Base-by-base conservation (phyloP, 495 filamentous ascomycete genomes). In the Trichoderma orchidacearum region DNA sequence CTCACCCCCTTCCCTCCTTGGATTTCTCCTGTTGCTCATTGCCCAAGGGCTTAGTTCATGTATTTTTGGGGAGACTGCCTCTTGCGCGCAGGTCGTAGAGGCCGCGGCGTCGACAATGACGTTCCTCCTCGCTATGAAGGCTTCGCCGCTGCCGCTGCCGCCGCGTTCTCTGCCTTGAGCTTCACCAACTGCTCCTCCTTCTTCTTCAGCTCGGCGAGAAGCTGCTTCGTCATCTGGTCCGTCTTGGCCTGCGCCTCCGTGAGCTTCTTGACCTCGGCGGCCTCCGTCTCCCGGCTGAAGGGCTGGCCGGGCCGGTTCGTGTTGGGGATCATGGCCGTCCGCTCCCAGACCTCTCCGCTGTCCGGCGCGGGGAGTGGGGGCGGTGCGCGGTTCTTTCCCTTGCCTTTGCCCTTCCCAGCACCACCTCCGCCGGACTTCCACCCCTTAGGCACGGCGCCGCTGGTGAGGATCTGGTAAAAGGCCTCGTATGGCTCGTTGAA, bases 401-500 rank as follows among this genome's bases (percentile, higher is more conserved):
- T 70, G 8, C 64, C 64, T 34, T 70, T 68, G 51, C 69, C 66
- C 56, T 75, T 66, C 54, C 73, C 73, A 28, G 68, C 68, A 36
- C 75, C 73, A 73, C 66, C 65, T 74, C 25, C 62, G 52, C 59
- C 54, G 11, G 64, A 53, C 5, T 59, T 53, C n/a, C 63, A 55
- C 32, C 68, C 59, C 38, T 68, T 63, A 34, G 70, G 70, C 28
- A 69, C 58, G 18, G 77, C 70, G 25, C 85, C 85, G 1, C 82
- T 82, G 1, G 85, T 92, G 51, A 96, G 72, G 9, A 89, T 67
- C 27, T 93, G 86, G 67, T 87, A 92, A 67, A 95, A 93, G 32
- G 84, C 80, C 64, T 94, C 90, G 59, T 89, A 87, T 0, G 93
- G 93, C 74, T 97, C 93, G 68, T 95, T 96, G 75, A 98, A 98